Conservation (phyloP, 2,329 filamentous ascomycete species). For the Xylaria sp. region DNA sequence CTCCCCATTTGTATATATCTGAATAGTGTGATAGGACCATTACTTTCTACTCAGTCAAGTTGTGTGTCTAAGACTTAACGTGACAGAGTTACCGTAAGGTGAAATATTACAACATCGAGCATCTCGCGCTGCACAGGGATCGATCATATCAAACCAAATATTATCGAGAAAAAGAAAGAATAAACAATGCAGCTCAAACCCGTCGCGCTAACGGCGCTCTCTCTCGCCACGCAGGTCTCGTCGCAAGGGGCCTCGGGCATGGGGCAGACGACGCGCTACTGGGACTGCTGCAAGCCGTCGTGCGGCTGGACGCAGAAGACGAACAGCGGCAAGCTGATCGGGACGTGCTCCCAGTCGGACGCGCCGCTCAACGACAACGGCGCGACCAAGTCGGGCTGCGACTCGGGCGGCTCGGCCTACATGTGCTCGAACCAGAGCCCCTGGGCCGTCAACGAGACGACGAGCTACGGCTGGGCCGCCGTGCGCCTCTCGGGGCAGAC, state of each 20-base stretch:
- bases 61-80: not conserved
- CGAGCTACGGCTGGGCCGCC: conserved; percentile 74
- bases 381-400: conserved; percentile 63
- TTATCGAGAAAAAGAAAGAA: not conserved
- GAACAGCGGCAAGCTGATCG: conserved; percentile 60
- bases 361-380: conserved; percentile 62
- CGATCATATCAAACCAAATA: not conserved
- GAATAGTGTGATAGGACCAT: not conserved
- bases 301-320: conserved; percentile 71
- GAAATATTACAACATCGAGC: conserved; percentile 4
- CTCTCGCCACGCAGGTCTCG: conserved; percentile 35
- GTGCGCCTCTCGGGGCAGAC: conserved; percentile 65
- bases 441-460: conserved; percentile 67
- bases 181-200: conserved; percentile 41
- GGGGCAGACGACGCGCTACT: conserved; percentile 57
- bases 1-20: not conserved
- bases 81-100: conserved; percentile 18
- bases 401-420: conserved; percentile 65
- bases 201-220: conserved; percentile 35
- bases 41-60: not conserved
- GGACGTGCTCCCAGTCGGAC: conserved; percentile 66
- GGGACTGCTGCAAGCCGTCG: conserved; percentile 78
- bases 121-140: not conserved
- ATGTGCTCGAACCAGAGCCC: conserved; percentile 72
- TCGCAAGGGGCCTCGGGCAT: conserved; percentile 45